phyloP scores from a whole-genome alignment of 352 stramenopile genomes.

The Phytophthora tubulina region DNA sequence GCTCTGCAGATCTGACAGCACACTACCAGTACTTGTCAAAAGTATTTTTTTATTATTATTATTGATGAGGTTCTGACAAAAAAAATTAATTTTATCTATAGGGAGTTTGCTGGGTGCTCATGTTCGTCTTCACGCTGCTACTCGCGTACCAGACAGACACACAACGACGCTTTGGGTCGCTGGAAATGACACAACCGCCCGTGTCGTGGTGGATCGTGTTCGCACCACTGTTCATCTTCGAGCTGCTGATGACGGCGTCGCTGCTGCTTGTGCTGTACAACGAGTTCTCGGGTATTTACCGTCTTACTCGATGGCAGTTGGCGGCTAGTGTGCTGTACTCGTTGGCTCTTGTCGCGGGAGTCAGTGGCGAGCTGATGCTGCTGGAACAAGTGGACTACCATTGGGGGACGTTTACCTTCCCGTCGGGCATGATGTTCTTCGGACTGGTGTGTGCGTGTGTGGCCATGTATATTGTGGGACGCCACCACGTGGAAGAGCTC shows the following conservation, averaged over 20 bases:
- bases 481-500: constrained; percentile 82
- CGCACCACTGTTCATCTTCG: constrained; percentile 71
- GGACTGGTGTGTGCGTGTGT: constrained; percentile 79
- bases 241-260: constrained; percentile 63
- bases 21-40: constrained; percentile 62
- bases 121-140: constrained; percentile 85
- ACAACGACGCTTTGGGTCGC: constrained; percentile 44
- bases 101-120: constrained; percentile 80
- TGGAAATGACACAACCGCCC: constrained; percentile 39
- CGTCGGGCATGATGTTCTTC: constrained; percentile 80
- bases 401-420: constrained; percentile 78
- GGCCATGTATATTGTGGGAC: constrained; percentile 83
- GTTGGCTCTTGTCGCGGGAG: constrained; percentile 64
- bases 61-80: constrained; percentile 4
- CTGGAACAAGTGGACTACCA: constrained; percentile 79
- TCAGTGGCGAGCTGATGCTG: constrained; percentile 82
- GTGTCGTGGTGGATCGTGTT: constrained; percentile 82
- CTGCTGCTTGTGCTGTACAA: constrained; percentile 80
- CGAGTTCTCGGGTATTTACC: constrained; percentile 83
- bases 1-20: constrained; percentile 81
- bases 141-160: constrained; percentile 82
- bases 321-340: constrained; percentile 78
- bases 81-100: constrained; percentile 29
- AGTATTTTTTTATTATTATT: constrained; percentile 18
- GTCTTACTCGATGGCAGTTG: constrained; percentile 78